These are phyloP conservation scores for Chytriomyces sp. DNA, from an alignment of 192 early-diverging fungal genomes.

Conservation along the genomic window DNA sequence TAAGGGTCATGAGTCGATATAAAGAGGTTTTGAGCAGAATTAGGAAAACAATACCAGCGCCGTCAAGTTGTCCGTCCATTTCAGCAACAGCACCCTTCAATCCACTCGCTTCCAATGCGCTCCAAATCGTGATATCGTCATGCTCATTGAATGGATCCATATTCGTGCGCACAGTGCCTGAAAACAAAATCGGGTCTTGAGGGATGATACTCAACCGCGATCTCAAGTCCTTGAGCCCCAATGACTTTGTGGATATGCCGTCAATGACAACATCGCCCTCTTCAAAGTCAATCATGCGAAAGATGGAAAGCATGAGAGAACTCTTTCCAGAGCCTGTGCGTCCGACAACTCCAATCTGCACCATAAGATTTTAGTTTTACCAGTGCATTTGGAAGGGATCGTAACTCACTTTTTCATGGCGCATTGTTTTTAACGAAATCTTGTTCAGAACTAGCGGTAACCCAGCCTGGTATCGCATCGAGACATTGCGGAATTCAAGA, in stretches of 20 bases:
- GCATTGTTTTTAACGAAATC: slow-evolving; percentile 39
- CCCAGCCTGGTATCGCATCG: slow-evolving; percentile 48
- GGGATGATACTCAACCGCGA: slow-evolving; percentile 71
- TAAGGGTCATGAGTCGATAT: neutral
- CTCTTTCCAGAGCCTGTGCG: slow-evolving; percentile 59
- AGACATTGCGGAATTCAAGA: slow-evolving; percentile 46
- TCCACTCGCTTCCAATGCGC: slow-evolving; percentile 43
- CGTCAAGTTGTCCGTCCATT: slow-evolving; percentile 45
- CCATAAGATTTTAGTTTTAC: slow-evolving; percentile 55
- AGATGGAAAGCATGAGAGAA: slow-evolving; percentile 43
- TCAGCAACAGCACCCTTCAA: slow-evolving; percentile 48
- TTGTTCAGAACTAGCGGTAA: slow-evolving; percentile 48
- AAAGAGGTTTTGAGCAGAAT: neutral
- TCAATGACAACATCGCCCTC: slow-evolving; percentile 74
- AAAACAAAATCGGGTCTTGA: slow-evolving; percentile 80
- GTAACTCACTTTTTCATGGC: slow-evolving; percentile 54
- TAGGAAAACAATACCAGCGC: slow-evolving; percentile 10
- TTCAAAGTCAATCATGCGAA: slow-evolving; percentile 46
- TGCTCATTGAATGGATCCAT: slow-evolving; percentile 70
- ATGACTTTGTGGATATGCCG: slow-evolving; percentile 53
- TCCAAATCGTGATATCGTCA: slow-evolving; percentile 62
- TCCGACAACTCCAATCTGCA: slow-evolving; percentile 45
- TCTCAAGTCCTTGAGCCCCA: slow-evolving; percentile 49
- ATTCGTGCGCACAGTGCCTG: slow-evolving; percentile 59
- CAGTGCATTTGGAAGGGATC: too few relatives aligned